These are phyloP conservation scores for Sarocladium kiliense DNA, from an alignment of 2,329 filamentous ascomycete genomes.

Conservation along the genomic window DNA sequence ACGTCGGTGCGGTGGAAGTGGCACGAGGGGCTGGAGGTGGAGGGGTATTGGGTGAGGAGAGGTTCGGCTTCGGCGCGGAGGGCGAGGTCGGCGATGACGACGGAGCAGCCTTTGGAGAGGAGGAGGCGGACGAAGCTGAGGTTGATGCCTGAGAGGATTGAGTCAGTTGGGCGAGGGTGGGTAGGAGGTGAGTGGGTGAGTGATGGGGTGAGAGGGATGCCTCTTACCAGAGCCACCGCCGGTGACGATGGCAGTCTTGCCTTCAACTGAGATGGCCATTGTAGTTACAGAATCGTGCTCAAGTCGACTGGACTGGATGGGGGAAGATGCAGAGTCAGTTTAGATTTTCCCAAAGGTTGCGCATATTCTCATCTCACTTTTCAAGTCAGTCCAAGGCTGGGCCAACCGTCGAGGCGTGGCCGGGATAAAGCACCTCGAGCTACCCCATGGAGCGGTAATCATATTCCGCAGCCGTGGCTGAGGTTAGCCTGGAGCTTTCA, in stretches of 20 bases:
- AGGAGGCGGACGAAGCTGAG: conserved; percentile 28
- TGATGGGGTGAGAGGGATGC: neutral
- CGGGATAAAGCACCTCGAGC: no score
- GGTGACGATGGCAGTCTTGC: conserved; percentile 27
- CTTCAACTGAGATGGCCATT: conserved; percentile 18
- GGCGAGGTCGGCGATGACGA: conserved; percentile 30
- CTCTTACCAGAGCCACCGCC: conserved; percentile 22
- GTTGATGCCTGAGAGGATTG: conserved; percentile 25
- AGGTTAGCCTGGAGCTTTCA: neutral
- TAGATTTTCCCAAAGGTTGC: no score
- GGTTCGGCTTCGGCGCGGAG: conserved; percentile 28
- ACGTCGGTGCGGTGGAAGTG: conserved; percentile 32
- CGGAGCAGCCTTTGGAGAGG: conserved; percentile 28
- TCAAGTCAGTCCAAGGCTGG: no score
- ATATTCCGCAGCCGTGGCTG: neutral
- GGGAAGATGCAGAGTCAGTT: no score
- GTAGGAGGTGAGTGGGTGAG: neutral
- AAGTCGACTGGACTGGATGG: no score
- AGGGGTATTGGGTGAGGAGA: conserved; percentile 25
- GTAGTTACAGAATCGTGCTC: neutral
- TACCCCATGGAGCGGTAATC: neutral
- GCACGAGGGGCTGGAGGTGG: conserved; percentile 18
- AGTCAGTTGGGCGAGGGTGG: neutral
- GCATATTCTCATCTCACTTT: no score
- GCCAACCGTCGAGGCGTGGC: no score